Evolutionary conservation across 352 stramenopile species (phyloP).

Genomic region (Phytopythium ostracodes): DNA sequence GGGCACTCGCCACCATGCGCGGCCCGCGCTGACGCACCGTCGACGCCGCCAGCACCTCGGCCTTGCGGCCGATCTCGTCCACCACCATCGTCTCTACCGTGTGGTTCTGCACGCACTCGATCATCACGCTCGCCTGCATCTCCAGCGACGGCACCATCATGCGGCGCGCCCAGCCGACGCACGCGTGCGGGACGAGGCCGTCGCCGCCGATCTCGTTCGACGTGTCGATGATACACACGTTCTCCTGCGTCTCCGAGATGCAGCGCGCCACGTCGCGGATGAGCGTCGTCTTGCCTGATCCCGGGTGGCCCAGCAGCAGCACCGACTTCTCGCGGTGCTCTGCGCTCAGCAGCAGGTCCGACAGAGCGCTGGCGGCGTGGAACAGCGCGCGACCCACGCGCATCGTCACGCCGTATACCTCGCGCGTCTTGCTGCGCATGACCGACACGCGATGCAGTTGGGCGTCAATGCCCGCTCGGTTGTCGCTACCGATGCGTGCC

Average conservation of each 20-base stretch:
- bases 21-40: constrained; percentile 76
- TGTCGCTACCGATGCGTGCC: too few relatives aligned
- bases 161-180: too few relatives aligned
- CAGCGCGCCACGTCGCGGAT: too few relatives aligned
- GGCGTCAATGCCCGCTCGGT: constrained; percentile 15
- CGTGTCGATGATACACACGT: too few relatives aligned
- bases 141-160: constrained; percentile 24
- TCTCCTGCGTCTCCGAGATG: too few relatives aligned
- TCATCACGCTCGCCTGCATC: constrained; percentile 73
- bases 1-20: constrained; percentile 78
- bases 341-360: constrained; percentile 60
- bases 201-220: too few relatives aligned
- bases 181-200: too few relatives aligned
- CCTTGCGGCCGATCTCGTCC: constrained; percentile 85
- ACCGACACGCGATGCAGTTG: too few relatives aligned
- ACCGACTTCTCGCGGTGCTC: constrained; percentile 47
- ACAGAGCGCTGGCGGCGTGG: constrained; percentile 56
- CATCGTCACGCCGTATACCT: too few relatives aligned
- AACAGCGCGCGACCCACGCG: constrained; percentile 16
- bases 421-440: too few relatives aligned
- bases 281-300: too few relatives aligned
- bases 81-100: constrained; percentile 85
- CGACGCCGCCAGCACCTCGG: constrained; percentile 68
- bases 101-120: constrained; percentile 90
- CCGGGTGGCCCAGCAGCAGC: constrained; percentile 40